Conservation (phyloP, 1,139 yeast genomes). For the Pichia sp. region DNA sequence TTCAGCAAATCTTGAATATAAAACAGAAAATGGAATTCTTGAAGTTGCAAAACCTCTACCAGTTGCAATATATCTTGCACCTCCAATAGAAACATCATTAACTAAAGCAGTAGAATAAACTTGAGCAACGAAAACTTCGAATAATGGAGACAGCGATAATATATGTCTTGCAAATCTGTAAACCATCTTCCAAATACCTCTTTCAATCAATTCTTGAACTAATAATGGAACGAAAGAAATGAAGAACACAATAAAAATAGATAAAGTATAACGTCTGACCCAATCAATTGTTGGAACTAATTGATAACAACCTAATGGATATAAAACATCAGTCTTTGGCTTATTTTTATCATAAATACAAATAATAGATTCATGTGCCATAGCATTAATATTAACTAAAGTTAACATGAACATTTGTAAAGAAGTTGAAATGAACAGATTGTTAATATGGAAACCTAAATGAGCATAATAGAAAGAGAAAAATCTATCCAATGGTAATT, state of each 20-base stretch:
- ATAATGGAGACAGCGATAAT: constrained; percentile 86
- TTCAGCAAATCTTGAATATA: constrained; percentile 95
- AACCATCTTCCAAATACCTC: constrained; percentile 94
- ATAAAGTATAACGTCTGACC: constrained; percentile 95
- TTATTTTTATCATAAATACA: constrained; percentile 78
- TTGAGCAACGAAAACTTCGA: constrained; percentile 98
- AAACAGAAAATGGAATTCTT: constrained; percentile 92
- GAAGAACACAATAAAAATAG: constrained; percentile 97
- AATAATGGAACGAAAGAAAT: constrained; percentile 93
- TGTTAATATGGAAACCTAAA: constrained; percentile 98
- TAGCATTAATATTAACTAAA: constrained; percentile 81
- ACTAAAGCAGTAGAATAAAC: constrained; percentile 87
- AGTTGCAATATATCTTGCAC: constrained; percentile 98
- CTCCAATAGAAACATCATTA: constrained; percentile 95
- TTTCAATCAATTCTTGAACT: constrained; percentile 94
- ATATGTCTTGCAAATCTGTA: constrained; percentile 89
- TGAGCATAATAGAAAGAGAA: constrained; percentile 97
- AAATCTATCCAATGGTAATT: constrained; percentile 94
- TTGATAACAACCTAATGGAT: constrained; percentile 93
- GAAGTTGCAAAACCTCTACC: constrained; percentile 99
- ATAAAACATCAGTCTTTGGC: constrained; percentile 79
- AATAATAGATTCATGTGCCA: constrained; percentile 83
- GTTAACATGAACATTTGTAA: constrained; percentile 90
- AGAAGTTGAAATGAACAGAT: constrained; percentile 90
- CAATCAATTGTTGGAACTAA: constrained; percentile 87